Evolutionary conservation across 257 asterid species (phyloP).

Genomic region (Plectranthus barbatus): DNA sequence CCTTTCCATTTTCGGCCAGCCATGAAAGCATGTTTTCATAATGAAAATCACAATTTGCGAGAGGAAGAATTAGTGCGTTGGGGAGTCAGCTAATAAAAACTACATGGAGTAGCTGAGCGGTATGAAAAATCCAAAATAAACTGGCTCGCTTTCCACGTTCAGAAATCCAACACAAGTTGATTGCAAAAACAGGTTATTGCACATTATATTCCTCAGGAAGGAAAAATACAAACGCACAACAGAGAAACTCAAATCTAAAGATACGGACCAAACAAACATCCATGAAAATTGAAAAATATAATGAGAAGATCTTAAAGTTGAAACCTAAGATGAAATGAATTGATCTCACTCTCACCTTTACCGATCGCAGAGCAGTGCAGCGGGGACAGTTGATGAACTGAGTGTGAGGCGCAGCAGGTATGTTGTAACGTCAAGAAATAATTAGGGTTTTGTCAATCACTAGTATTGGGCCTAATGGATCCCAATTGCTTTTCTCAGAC

Average conservation of each 20-base stretch:
- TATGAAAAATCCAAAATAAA: background rate
- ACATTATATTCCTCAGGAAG: background rate
- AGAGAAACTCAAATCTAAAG: background rate
- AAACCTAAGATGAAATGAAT: background rate
- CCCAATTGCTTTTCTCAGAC: no score
- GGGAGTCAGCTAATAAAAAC: background rate
- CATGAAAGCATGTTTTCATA: no score
- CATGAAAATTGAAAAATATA: background rate
- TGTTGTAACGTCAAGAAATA: no score
- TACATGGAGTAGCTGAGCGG: background rate
- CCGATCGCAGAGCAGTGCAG: background rate
- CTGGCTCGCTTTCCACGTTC: background rate
- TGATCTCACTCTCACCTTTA: slow-evolving; percentile 20
- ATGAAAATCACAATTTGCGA: no score
- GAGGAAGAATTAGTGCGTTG: no score
- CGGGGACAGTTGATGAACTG: background rate
- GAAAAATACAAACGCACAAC: background rate
- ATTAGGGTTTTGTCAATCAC: slow-evolving; percentile 10
- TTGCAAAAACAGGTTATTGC: background rate
- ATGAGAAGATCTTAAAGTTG: background rate
- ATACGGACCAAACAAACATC: background rate
- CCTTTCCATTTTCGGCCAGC: no score
- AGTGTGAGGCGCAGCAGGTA: no score
- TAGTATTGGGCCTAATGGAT: no score
- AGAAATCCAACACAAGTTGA: no score